phyloP scores from a whole-genome alignment of 2,329 filamentous ascomycete genomes.

The Ophiognomonia clavigignenti-juglandacearum region DNA sequence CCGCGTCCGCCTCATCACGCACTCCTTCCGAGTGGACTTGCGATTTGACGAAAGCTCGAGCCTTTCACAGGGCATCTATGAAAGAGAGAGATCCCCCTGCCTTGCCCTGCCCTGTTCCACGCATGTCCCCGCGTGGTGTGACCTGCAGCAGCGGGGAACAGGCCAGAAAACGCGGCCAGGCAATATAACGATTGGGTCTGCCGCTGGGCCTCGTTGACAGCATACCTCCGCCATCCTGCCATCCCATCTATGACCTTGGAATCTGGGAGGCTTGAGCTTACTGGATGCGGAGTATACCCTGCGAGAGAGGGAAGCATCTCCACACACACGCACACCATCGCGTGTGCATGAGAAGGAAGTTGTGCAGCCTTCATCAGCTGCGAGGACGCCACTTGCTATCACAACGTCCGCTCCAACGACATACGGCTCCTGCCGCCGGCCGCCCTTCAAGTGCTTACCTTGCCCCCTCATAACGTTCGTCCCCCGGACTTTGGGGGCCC shows the following conservation, averaged over 20 bases:
- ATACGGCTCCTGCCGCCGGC: conserved; percentile 3
- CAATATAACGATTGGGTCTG: conserved; percentile 50
- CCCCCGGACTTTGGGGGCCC: neutral
- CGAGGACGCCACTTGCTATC: conserved; percentile 7
- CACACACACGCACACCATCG: conserved; percentile 13
- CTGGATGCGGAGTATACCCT: conserved; percentile 1
- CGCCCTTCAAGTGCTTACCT: neutral
- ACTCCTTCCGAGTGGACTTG: no score
- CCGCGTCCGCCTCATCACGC: conserved; percentile 2
- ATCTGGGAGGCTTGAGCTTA: conserved; percentile 4
- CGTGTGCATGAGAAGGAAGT: conserved; percentile 20
- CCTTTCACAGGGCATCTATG: neutral
- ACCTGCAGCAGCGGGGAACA: conserved; percentile 35
- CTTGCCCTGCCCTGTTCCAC: conserved; percentile 4
- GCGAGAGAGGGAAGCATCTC: neutral
- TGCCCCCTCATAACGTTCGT: conserved; percentile 1
- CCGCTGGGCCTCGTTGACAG: conserved; percentile 32
- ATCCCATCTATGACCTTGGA: conserved; percentile 21
- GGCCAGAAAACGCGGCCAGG: conserved; percentile 34
- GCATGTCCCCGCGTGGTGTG: conserved; percentile 19
- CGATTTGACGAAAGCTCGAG: neutral
- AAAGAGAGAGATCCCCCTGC: neutral
- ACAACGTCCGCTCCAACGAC: neutral
- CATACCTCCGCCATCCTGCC: conserved; percentile 18
- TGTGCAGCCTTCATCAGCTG: neutral